These are phyloP conservation scores for Metarhizium sp. DNA, from an alignment of 2,329 filamentous ascomycete genomes.

Conservation along the genomic window DNA sequence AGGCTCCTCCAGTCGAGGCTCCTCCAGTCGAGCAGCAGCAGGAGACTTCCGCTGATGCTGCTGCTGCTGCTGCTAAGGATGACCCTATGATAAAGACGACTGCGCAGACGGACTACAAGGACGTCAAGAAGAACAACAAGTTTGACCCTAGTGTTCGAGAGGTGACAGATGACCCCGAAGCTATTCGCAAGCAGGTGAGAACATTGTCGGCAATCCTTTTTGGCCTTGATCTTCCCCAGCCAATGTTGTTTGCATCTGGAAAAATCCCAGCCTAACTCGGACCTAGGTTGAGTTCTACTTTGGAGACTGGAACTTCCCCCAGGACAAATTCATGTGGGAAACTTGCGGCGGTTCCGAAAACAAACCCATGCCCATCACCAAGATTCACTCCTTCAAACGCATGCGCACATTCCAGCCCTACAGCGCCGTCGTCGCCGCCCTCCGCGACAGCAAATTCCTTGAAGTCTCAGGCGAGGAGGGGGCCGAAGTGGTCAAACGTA, in stretches of 20 bases:
- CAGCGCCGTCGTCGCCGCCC: conserved; percentile 70
- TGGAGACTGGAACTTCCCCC: conserved; percentile 79
- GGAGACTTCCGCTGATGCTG: conserved; percentile 1
- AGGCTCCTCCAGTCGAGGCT: conserved; percentile 15
- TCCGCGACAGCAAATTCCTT: conserved; percentile 67
- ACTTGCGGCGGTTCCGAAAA: conserved; percentile 71
- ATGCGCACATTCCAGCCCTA: conserved; percentile 94
- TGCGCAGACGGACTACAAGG: conserved; percentile 27
- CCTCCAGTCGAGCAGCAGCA: conserved; percentile 15
- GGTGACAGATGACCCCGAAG: conserved; percentile 65
- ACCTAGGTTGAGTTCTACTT: conserved; percentile 93
- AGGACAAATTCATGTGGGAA: conserved; percentile 79
- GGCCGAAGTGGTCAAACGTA: conserved; percentile 66
- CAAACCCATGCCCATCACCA: conserved; percentile 68
- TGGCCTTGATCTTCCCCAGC: neutral
- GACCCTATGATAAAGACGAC: conserved; percentile 35
- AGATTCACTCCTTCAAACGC: conserved; percentile 81
- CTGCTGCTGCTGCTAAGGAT: conserved; percentile 7
- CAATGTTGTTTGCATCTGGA: neutral
- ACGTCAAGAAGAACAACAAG: conserved; percentile 51
- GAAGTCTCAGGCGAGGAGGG: conserved; percentile 66
- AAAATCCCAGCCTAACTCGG: neutral
- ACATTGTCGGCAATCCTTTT: neutral
- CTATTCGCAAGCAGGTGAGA: conserved; percentile 74
- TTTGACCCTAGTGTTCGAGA: conserved; percentile 59